Conservation (phyloP, 2,329 filamentous ascomycete species). For the Juglanconis sp. region DNA sequence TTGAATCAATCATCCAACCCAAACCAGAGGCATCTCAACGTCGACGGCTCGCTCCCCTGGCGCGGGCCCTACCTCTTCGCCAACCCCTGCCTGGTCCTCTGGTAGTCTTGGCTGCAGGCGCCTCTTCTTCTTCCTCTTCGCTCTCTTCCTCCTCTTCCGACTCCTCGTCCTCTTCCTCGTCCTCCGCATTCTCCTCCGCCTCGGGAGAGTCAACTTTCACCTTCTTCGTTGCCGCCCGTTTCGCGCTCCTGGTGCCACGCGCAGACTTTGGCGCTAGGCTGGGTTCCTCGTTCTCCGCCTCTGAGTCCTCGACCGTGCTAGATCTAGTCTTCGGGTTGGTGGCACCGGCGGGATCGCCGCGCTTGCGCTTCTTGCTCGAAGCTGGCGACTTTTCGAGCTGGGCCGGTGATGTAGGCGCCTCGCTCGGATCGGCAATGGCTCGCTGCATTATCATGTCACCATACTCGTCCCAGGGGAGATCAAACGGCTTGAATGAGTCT, state of each 20-base stretch:
- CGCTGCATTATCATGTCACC: constrained; percentile 45
- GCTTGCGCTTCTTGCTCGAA: constrained; percentile 43
- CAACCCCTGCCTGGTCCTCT: constrained; percentile 35
- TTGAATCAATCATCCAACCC: not conserved
- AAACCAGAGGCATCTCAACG: not conserved
- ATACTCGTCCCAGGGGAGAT: constrained; percentile 51
- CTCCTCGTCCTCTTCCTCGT: constrained; percentile 31
- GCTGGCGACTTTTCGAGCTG: constrained; percentile 38
- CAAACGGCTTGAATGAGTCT: constrained; percentile 64
- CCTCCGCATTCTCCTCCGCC: constrained; percentile 32
- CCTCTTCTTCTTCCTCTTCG: constrained; percentile 29
- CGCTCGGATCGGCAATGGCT: constrained; percentile 42
- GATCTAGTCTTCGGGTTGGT: constrained; percentile 33
- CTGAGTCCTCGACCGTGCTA: constrained; percentile 53
- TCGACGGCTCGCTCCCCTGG: constrained; percentile 20
- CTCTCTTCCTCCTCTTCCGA: constrained; percentile 36
- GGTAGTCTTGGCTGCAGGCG: constrained; percentile 35
- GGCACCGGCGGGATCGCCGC: constrained; percentile 32
- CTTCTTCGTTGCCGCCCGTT: constrained; percentile 38
- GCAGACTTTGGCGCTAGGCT: constrained; percentile 39
- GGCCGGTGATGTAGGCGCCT: constrained; percentile 45
- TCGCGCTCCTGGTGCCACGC: constrained; percentile 41
- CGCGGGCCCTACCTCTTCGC: constrained; percentile 31
- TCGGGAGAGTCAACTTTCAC: constrained; percentile 34
- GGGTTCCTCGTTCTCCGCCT: constrained; percentile 35